Percentiles rank a stretch among this genome's conserved stretches.
These are phyloP conservation scores for Lasiodiplodia sp. DNA, from an alignment of 2,329 filamentous ascomycete species.

Conservation along the genomic window DNA sequence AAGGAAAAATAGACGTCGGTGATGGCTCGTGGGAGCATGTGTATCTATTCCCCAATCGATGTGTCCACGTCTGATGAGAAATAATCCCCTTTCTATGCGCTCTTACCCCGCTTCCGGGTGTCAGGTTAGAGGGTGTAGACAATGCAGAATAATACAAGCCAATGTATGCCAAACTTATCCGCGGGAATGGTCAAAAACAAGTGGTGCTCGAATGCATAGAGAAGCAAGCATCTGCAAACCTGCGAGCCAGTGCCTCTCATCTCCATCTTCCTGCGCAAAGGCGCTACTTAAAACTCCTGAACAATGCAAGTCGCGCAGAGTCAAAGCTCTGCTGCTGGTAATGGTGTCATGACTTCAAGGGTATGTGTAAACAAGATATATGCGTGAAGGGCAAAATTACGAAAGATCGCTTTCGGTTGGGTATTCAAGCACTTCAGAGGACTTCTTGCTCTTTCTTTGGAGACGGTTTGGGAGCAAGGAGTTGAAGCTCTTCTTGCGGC, in stretches of 20 bases:
- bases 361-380: background rate
- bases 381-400: conserved; percentile 11
- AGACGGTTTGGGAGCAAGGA: conserved; percentile 21
- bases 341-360: background rate
- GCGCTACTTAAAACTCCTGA: conserved; percentile 9
- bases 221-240: background rate
- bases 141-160: conserved; percentile 1
- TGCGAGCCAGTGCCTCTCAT: background rate
- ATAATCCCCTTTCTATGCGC: background rate
- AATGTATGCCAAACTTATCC: background rate
- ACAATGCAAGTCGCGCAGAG: conserved; percentile 10
- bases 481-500: conserved; percentile 33
- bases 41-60: conserved; percentile 13
- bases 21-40: conserved; percentile 21
- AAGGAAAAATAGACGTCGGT: background rate
- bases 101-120: background rate
- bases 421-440: conserved; percentile 6
- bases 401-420: conserved; percentile 23
- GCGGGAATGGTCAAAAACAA: background rate
- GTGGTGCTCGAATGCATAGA: background rate
- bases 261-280: background rate
- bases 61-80: background rate
- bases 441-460: conserved; percentile 14
- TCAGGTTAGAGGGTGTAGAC: background rate
- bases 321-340: conserved; percentile 4